Base-by-base conservation (phyloP, 1,284 basidiomycete species). In the Ceratobasidium sp. region DNA sequence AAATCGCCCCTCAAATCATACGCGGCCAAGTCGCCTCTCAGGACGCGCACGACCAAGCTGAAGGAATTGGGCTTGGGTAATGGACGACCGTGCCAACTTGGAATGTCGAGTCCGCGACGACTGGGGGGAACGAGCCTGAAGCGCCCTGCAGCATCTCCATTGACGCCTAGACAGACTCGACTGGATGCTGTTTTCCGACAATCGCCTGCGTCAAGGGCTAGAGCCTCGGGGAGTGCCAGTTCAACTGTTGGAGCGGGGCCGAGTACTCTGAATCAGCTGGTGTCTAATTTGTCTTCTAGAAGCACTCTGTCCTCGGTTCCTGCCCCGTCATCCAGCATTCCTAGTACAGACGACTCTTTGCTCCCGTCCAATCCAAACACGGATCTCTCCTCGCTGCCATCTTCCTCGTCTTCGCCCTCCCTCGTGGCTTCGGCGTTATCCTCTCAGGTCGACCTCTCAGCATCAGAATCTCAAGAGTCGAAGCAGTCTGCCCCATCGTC, bases 151-250 rank as follows among this genome's bases (percentile, higher is more conserved):
- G 11, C 43, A 3, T 62, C 57, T 19, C 69, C 69, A n/a, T 32
- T 73, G 15, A 44, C 44, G 43, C 69, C 43, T 11, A n/a, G 69
- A 17, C 51, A 73, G 43, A 46, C 57, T 2, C 56, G 57, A 19
- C n/a, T 73, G 56, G 69, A 73, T 25, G 29, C 22, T 3, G 51
- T 59, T 15, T 73, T 73, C 22, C 43, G 56, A 40, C 64, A 46
- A 46, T 73, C 57, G n/a, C 69, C 52, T 8, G 40, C 37, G 32
- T 59, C 34, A 4, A 59, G 15, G 56, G 29, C 59, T 34, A 61
- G 32, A 34, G 22, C 29, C 7, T 54, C 17, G 59, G 59, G 13
- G 37, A n/a, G 13, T 15, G 34, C 32, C 22, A n/a, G 56, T 29
- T 32, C 15, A 37, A 40, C 49, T n/a, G 43, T 44, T 13, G 43